Base-by-base conservation (phyloP, 495 filamentous ascomycete genomes). In the Coniosporium apollinis region DNA sequence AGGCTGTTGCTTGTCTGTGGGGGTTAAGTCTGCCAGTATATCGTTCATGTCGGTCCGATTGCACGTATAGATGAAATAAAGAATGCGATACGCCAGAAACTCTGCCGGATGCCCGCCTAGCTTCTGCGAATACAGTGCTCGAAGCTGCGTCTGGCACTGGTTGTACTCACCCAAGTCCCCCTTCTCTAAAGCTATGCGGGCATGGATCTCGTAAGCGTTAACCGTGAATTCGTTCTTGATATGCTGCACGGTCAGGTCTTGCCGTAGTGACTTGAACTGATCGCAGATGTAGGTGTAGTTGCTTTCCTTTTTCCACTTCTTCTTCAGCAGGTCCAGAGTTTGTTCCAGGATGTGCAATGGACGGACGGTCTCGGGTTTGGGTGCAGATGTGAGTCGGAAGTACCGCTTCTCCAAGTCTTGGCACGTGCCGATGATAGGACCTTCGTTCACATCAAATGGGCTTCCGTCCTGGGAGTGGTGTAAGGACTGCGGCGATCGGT, bases 121-220 rank as follows among this genome's bases (percentile, higher is more conserved):
- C 43, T 80, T 76, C 59, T 80, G 71, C 54, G 68, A 67, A 56
- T 99, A 94, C 46, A 99, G 65, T 38, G 77, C 81, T 51, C 81
- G 79, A 50, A 99, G 70, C 63, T 96, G 89, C 41, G 89, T 94
- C 65, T 96, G 91, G 58, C 89, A 99, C 71, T 99, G 89, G 67
- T 99, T 99, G 84, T 96, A 99, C 89, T 99, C 89, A 99, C 89
- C 87, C 64, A 94, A 70, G 67, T 99, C 89, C 55, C 79, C 85
- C 70, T 91, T 94, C 66, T 99, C 89, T 54, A 99, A 64, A 42
- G 89, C 89, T 61, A 99, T 96, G 28, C 89, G 76, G 34, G 87
- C 91, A 62, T 99, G 91, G 40, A 86, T 84, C 65, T 99, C 89
- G 57, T 99, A 99, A 31, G 94, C 89, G 40, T 66, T 74, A 35